Evolutionary conservation across 1,139 yeast species (phyloP), one percentile per base, ranked within the genome.

Genomic region (Protomyces arabidopsidicola): DNA sequence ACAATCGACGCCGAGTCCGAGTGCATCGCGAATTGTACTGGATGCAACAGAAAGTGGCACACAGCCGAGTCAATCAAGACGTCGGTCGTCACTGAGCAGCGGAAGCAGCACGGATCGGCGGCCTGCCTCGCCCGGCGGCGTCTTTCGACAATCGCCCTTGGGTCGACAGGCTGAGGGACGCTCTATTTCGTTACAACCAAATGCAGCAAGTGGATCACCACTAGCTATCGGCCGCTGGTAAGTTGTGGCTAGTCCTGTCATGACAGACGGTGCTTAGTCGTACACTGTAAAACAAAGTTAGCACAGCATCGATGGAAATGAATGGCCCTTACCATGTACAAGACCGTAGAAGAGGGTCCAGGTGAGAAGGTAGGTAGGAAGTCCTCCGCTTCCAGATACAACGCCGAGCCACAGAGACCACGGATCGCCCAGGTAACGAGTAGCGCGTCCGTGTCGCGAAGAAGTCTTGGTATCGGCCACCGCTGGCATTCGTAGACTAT

Each of bases 291-390:
- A 8, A 35, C 4, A 10, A 42, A n/a, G 48, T 42, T 42, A 42
- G 48, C 48, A 42, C 18, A 20, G 27, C 27, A 12, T 1, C 22
- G 34, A 48, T 48, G 16, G 14, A 8, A 18, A 8, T 5, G 12
- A n/a, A 1, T 9, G 24, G 38, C 12, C 18, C 63, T 2, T 45
- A 63, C 65, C 65, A 27, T 63, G 61, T 14, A 63, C 62, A 9
- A 63, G 59, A 12, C 65, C 61, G 48, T 63, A 63, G 22, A 63
- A 63, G 35, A 63, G 63, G 12, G 65, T 63, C 65, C 65, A 63
- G 18, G 62, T 57, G 50, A 63, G 59, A n/a, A 63, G 45, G 35
- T 52, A 63, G 24, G 59, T 56, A 35, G 57, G 39, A 5, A 53
- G 39, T n/a, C 65, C 65, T 3, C 48, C 48, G 22, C 48, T 42